phyloP scores from a whole-genome alignment of 352 stramenopile species.

The Pythium sp. region DNA sequence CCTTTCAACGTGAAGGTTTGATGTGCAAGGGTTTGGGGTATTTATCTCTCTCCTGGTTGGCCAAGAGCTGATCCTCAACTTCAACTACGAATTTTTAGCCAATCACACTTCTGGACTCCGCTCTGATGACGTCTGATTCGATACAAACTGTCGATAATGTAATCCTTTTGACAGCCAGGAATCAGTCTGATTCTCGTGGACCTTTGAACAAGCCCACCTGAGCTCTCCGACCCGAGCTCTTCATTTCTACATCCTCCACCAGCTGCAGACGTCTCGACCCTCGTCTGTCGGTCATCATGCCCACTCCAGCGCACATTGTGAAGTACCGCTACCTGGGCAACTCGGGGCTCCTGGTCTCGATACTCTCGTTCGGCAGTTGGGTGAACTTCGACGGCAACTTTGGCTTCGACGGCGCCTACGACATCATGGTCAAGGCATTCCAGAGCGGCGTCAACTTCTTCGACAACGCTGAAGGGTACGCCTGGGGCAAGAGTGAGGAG shows the following conservation, averaged over 20 bases:
- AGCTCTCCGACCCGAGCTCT: neutral
- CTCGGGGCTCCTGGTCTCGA: slow-evolving; percentile 36
- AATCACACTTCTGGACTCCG: neutral
- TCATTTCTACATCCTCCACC: neutral
- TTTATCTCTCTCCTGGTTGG: neutral
- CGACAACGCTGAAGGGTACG: slow-evolving; percentile 44
- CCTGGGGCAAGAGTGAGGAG: slow-evolving; percentile 27
- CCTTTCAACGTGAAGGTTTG: neutral
- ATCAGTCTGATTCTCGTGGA: neutral
- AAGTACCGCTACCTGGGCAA: slow-evolving; percentile 27
- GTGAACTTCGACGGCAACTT: slow-evolving; percentile 19
- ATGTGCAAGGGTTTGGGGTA: neutral
- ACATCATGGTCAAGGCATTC: slow-evolving; percentile 31
- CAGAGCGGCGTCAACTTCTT: slow-evolving; percentile 53
- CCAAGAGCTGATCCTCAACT: neutral
- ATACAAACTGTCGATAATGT: neutral
- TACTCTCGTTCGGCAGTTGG: slow-evolving; percentile 34
- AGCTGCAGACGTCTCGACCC: neutral
- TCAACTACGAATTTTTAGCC: neutral
- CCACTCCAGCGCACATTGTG: neutral
- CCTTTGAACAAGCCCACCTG: neutral
- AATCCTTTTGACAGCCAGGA: neutral
- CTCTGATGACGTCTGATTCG: neutral
- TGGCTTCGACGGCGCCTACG: slow-evolving; percentile 21
- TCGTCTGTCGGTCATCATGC: neutral